Percentiles rank a stretch among this genome's conserved stretches.
These are phyloP conservation scores for Calocybe cyanea DNA, from an alignment of 768 basidiomycete species.

Conservation along the genomic window DNA sequence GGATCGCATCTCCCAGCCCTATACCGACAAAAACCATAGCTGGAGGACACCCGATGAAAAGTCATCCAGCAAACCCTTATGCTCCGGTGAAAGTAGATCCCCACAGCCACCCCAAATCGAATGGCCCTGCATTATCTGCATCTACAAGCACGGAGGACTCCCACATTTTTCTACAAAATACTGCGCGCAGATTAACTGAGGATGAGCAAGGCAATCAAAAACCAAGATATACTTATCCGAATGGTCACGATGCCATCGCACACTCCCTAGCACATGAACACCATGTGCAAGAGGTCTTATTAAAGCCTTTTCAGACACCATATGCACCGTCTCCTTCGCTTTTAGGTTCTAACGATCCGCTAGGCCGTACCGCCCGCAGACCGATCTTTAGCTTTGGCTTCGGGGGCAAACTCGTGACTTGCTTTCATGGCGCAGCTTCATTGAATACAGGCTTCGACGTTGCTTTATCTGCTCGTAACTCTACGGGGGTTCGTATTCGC, in stretches of 20 bases:
- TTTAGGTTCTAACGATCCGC: conserved; percentile 76
- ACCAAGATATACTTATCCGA: conserved; percentile 24
- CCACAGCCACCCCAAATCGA: conserved; percentile 43
- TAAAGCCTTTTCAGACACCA: conserved; percentile 42
- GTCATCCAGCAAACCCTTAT: conserved; percentile 11
- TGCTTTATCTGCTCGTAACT: conserved; percentile 65
- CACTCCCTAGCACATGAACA: conserved; percentile 12
- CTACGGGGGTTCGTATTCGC: conserved; percentile 67
- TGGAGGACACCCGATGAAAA: conserved; percentile 20
- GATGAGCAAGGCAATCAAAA: conserved; percentile 21
- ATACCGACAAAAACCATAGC: conserved; percentile 20
- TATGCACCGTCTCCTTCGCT: conserved; percentile 87
- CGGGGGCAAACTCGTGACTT: conserved; percentile 86
- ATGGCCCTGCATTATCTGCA: conserved; percentile 36
- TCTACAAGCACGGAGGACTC: conserved; percentile 33
- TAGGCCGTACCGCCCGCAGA: conserved; percentile 68
- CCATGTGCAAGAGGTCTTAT: conserved; percentile 29
- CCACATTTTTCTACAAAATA: conserved; percentile 26
- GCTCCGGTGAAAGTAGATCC: conserved; percentile 17
- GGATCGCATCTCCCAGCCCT: conserved; percentile 28
- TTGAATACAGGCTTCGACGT: conserved; percentile 76
- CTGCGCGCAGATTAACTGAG: conserved; percentile 22
- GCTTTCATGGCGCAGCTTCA: conserved; percentile 72
- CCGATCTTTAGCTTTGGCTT: conserved; percentile 91
- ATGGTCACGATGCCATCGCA: conserved; percentile 15